Evolutionary conservation across 352 stramenopile genomes (phyloP), one percentile per base, ranked within the genome.

Genomic region (Phytophthora boehmeriae): DNA sequence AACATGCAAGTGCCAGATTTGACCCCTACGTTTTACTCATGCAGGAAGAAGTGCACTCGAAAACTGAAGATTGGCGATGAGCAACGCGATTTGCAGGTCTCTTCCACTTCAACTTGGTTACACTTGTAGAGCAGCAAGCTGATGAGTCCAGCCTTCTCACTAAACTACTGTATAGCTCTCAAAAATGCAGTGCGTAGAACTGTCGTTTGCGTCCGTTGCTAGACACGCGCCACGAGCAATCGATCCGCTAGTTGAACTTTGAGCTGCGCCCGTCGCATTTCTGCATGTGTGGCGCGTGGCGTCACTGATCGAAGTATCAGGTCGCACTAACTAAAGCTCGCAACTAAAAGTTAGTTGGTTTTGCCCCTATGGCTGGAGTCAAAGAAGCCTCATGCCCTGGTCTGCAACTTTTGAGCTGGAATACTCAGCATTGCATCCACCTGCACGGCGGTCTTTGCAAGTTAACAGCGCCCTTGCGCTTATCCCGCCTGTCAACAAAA

Each of bases 11-110:
- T 6, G 25, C 6, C 25, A 30, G 25, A 6, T 30, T 30, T 30
- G 6, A 30, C 25, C 3, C 25, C 25, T 6, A 30, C 25, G 3
- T 8, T 30, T 30, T 30, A 30, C 25, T 30, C 25, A 30, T 22
- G 9, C 16, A 44, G 10, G 5, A 44, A 20, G 6, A 17, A 39
- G 34, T 39, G n/a, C 14, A 19, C 14, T 44, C 38, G 4, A 44
- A 44, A 44, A 20, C 38, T 44, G 38, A 44, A 44, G 38, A 44
- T 22, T 44, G 38, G 34, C 38, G 38, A 44, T 44, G 38, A 66
- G 50, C 38, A 44, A 9, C 38, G 14, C 9, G n/a, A 39, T 27
- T n/a, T 5, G 45, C 59, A 9, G 54, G 65, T 16, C 38, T 44
- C 9, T 44, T 16, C 9, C 9, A 44, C 38, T 44, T 44, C 38